A percentile compares a stretch with the other conserved stretches of the same genome.
These are phyloP conservation scores for Tuber microsphaerosporum DNA, from an alignment of 495 filamentous ascomycete species.

Conservation along the genomic window DNA sequence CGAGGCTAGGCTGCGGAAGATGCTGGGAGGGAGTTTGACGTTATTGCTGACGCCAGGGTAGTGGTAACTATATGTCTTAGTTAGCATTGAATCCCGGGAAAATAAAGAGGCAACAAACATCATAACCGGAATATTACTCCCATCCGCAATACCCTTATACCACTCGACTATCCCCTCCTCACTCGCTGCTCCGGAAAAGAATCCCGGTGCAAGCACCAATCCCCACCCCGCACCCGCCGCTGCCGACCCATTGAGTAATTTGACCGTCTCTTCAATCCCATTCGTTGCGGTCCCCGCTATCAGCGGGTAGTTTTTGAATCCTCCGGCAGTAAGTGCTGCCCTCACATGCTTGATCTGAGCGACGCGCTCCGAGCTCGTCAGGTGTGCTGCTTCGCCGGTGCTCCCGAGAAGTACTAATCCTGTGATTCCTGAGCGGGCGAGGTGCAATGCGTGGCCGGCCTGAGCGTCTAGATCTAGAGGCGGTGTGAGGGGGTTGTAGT, in stretches of 20 bases:
- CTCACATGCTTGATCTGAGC: conserved; percentile 52
- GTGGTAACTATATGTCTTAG: conserved; percentile 50
- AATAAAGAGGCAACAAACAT: conserved; percentile 42
- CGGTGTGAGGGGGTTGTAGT: conserved; percentile 33
- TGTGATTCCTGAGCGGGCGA: conserved; percentile 55
- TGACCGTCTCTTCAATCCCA: conserved; percentile 57
- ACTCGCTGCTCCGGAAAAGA: conserved; percentile 49
- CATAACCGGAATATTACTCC: conserved; percentile 51
- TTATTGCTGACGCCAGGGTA: conserved; percentile 62
- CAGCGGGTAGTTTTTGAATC: conserved; percentile 57
- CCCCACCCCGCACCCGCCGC: conserved; percentile 60
- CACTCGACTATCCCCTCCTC: conserved; percentile 51
- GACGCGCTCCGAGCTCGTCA: conserved; percentile 54
- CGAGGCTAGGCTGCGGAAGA: conserved; percentile 50
- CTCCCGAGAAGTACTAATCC: conserved; percentile 62
- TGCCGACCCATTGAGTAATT: conserved; percentile 52
- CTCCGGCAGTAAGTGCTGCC: conserved; percentile 50
- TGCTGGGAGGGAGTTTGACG: conserved; percentile 51
- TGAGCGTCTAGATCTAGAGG: conserved; percentile 55
- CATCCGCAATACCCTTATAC: conserved; percentile 51
- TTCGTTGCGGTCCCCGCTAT: conserved; percentile 62
- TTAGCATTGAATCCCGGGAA: not conserved
- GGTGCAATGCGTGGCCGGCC: conserved; percentile 54
- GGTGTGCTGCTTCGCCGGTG: conserved; percentile 63
- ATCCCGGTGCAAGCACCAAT: conserved; percentile 53